These are phyloP conservation scores for Cercophora samala DNA, from an alignment of 495 filamentous ascomycete genomes.

Conservation along the genomic window DNA sequence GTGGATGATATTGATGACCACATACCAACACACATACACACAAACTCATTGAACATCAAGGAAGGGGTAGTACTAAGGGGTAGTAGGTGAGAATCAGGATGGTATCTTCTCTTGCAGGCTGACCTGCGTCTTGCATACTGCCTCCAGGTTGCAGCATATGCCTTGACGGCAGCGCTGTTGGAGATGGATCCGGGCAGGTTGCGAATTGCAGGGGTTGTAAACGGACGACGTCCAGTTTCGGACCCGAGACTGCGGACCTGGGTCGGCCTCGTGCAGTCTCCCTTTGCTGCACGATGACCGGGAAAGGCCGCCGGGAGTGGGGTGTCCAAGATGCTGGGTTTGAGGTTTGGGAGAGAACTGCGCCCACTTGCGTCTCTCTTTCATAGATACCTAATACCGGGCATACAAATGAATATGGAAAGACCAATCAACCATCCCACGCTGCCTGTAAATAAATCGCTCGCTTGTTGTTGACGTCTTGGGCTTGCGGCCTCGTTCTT, in stretches of 20 bases:
- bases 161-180: neutral
- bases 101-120: neutral
- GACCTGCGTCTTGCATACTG: neutral
- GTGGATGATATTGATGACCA: neutral
- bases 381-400: neutral
- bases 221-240: constrained; percentile 15
- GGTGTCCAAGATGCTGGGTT: neutral
- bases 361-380: neutral
- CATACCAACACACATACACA: neutral
- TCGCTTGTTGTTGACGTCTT: neutral
- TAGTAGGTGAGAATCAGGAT: neutral
- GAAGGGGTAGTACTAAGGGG: neutral
- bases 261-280: constrained; percentile 16
- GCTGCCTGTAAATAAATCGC: too few species aligned
- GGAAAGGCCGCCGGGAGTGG: constrained; percentile 26
- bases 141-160: neutral
- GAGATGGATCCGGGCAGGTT: neutral
- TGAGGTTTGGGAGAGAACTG: neutral
- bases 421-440: neutral
- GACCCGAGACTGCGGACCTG: constrained; percentile 25
- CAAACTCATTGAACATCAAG: too few species aligned
- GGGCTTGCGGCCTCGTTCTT: neutral
- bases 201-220: constrained; percentile 25
- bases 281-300: constrained; percentile 13
- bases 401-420: neutral